phyloP scores from a whole-genome alignment of 169 alveolate species.

The Theileria annulata region DNA sequence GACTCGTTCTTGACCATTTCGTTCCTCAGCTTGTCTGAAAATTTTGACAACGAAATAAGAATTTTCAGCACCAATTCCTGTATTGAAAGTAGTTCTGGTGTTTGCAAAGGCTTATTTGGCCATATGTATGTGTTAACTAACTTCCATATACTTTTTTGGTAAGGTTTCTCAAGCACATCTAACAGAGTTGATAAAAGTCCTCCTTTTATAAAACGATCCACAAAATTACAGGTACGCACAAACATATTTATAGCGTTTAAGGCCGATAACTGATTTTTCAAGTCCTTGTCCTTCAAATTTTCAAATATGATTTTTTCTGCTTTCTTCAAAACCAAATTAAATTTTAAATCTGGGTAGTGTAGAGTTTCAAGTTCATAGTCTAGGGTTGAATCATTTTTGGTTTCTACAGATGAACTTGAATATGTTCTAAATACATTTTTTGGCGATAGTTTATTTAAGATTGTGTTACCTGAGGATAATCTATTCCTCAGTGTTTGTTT shows the following conservation, averaged over 20 bases:
- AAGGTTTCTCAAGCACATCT: slow-evolving; percentile 40
- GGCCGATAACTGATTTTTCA: slow-evolving; percentile 30
- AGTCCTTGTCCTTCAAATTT: slow-evolving; percentile 17
- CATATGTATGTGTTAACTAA: slow-evolving; percentile 41
- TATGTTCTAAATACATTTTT: neutral
- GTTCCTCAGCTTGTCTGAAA: slow-evolving; percentile 7
- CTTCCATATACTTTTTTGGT: slow-evolving; percentile 41
- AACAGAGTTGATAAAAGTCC: slow-evolving; percentile 22
- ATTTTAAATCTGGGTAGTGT: neutral
- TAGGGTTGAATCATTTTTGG: neutral
- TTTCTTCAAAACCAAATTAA: slow-evolving; percentile 3
- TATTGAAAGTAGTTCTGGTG: neutral
- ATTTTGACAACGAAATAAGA: slow-evolving; percentile 11
- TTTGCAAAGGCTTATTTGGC: slow-evolving; percentile 19
- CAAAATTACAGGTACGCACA: neutral
- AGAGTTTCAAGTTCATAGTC: neutral
- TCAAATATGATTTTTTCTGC: slow-evolving; percentile 20
- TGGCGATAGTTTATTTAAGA: neutral
- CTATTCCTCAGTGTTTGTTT: neutral
- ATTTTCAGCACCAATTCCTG: slow-evolving; percentile 23
- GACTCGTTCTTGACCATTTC: slow-evolving; percentile 20
- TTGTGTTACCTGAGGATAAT: neutral
- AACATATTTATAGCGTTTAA: slow-evolving; percentile 26
- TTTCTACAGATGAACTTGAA: neutral
- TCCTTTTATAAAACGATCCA: neutral